Evolutionary conservation across 1,284 basidiomycete genomes (phyloP), one percentile per base, ranked within the genome.

Genomic region (Apiotrichum montevideense): DNA sequence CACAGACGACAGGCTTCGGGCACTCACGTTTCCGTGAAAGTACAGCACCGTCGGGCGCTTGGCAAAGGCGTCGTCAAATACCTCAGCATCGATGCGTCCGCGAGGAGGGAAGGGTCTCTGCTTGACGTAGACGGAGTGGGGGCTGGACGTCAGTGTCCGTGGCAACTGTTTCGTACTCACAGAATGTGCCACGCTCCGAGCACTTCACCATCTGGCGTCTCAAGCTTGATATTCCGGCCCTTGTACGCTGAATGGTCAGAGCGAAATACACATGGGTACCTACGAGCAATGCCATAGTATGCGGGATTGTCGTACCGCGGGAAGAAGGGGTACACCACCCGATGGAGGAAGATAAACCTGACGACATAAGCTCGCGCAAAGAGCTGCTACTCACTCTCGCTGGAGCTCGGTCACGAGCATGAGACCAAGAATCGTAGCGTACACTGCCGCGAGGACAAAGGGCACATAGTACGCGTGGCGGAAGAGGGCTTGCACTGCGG

Each of bases 111-210:
- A 71, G 5, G 57, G 47, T 1, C 35, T 32, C 9, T 48, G 46
- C 6, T 52, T 35, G 9, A 51, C 50, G 50, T 65, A 73, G 15
- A 57, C 58, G 34, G 66, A 64, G 21, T 61, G 63, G 5, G 70
- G 69, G 40, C 69, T 72, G 53, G 6, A 9, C 21, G 35, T 39
- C n/a, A 32, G 34, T n/a, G 21, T 21, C 21, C 21, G 21, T 21
- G 21, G 21, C 21, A 21, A 21, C 21, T 21, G 21, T 21, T 21
- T 9, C 8, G 8, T 15, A 7, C 77, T 52, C 59, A 86, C 47
- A 96, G 79, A 35, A 92, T 77, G 73, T 95, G 91, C 94, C 93
- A 98, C 7, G 87, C 87, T 5, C 94, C 94, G 35, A 97, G 75
- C 0, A 80, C 81, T 59, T 87, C 81, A 48, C 88, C 87, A 69